Evolutionary conservation across 2,329 filamentous ascomycete species (phyloP).

Genomic region (Diaporthe velutina): DNA sequence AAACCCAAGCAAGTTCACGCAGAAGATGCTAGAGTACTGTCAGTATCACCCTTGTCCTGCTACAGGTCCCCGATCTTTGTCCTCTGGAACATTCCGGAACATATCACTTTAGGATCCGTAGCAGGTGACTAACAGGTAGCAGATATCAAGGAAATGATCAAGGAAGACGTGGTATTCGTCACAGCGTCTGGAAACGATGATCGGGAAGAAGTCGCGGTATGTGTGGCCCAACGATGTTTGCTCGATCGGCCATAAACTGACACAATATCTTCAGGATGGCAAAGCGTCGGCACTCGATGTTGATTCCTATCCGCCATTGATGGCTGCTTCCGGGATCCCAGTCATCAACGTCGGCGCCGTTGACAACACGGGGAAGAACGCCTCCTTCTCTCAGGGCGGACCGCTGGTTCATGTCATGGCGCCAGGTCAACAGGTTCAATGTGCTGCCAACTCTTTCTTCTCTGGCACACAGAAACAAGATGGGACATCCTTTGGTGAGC

Average conservation of each 20-base stretch:
- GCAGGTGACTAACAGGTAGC: too few species aligned
- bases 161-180: not conserved
- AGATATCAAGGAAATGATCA: slow-evolving; percentile 14
- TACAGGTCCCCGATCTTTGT: too few species aligned
- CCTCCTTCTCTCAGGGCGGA: slow-evolving; percentile 20
- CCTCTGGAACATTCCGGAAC: too few species aligned
- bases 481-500: slow-evolving; percentile 28
- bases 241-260: not conserved
- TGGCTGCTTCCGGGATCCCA: not conserved
- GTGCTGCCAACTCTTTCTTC: slow-evolving; percentile 15
- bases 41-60: too few species aligned
- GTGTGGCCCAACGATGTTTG: not conserved
- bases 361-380: slow-evolving; percentile 21
- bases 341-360: slow-evolving; percentile 26
- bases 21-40: slow-evolving; percentile 10
- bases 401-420: slow-evolving; percentile 25
- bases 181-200: slow-evolving; percentile 13
- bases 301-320: slow-evolving; percentile 2
- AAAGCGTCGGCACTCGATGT: not conserved
- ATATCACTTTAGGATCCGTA: too few species aligned
- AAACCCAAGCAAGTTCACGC: slow-evolving; percentile 8
- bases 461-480: slow-evolving; percentile 13
- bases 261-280: not conserved
- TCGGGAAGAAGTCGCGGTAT: slow-evolving; percentile 20
- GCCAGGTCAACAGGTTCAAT: not conserved